phyloP scores from a whole-genome alignment of 805 yeast species.

The Ogataea paraovalis region DNA sequence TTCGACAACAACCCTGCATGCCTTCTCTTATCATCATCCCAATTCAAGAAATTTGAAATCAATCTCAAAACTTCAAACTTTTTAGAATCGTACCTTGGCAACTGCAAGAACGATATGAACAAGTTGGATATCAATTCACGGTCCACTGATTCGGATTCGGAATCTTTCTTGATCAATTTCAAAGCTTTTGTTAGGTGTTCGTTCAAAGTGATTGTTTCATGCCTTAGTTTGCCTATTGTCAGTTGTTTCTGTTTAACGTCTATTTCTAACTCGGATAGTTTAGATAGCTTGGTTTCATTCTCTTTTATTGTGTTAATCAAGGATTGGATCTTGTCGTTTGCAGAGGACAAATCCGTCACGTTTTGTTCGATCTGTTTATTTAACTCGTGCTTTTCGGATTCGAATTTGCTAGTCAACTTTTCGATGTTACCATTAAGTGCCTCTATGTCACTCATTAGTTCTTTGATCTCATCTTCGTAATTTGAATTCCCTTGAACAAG shows the following conservation, averaged over 20 bases:
- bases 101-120: conserved; percentile 74
- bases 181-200: conserved; percentile 95
- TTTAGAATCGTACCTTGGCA: conserved; percentile 91
- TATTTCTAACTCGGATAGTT: conserved; percentile 38
- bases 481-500: conserved; percentile 25
- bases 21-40: conserved; percentile 79
- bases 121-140: conserved; percentile 85
- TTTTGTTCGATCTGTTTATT: conserved; percentile 20
- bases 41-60: conserved; percentile 74
- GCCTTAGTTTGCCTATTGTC: conserved; percentile 84
- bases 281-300: conserved; percentile 20
- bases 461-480: conserved; percentile 25
- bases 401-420: conserved; percentile 14
- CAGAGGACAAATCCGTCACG: conserved; percentile 17
- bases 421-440: conserved; percentile 9
- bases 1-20: conserved; percentile 63
- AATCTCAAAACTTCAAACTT: conserved; percentile 88
- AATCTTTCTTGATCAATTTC: conserved; percentile 73
- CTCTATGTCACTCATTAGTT: conserved; percentile 17
- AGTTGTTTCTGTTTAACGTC: conserved; percentile 69
- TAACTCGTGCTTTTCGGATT: conserved; percentile 22
- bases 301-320: conserved; percentile 9
- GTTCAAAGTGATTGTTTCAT: conserved; percentile 88
- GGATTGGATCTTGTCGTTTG: conserved; percentile 16
- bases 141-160: conserved; percentile 75